Percentiles rank a stretch among this genome's conserved stretches.
Evolutionary conservation across 2,329 filamentous ascomycete genomes (phyloP).

Genomic region (Alternaria brassicae): DNA sequence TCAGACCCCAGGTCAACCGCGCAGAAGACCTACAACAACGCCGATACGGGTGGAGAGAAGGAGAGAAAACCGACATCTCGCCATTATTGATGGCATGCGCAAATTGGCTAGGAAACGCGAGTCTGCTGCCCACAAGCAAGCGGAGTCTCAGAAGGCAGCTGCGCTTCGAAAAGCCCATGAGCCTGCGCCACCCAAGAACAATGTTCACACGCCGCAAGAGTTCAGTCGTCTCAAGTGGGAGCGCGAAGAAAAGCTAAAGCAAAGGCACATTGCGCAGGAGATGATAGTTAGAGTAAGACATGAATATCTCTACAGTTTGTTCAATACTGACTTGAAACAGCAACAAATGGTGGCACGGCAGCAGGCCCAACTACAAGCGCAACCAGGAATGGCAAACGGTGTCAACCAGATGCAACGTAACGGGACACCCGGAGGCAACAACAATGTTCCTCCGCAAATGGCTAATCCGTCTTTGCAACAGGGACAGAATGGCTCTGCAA

Average conservation of each 20-base stretch:
- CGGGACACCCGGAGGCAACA: conserved; percentile 48
- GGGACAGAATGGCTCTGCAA: conserved; percentile 40
- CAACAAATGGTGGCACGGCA: conserved; percentile 47
- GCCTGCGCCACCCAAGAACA: conserved; percentile 63
- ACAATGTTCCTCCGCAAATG: conserved; percentile 40
- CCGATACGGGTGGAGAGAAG: conserved; percentile 87
- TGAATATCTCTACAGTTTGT: background rate
- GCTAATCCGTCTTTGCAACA: conserved; percentile 39
- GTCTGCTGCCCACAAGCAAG: conserved; percentile 82
- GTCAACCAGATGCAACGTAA: conserved; percentile 53
- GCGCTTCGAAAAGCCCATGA: conserved; percentile 85
- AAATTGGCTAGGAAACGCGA: conserved; percentile 96
- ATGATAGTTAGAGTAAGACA: conserved; percentile 55
- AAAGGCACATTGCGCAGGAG: conserved; percentile 66
- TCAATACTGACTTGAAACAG: conserved; percentile 33
- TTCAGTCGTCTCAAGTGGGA: conserved; percentile 91
- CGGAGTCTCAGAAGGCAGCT: conserved; percentile 73
- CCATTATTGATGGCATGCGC: conserved; percentile 91
- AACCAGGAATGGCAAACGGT: conserved; percentile 48
- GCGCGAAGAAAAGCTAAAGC: conserved; percentile 71
- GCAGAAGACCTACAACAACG: conserved; percentile 71
- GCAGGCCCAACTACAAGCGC: conserved; percentile 49
- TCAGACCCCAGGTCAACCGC: conserved; percentile 58
- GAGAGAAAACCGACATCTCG: conserved; percentile 84
- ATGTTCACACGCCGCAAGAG: conserved; percentile 80